Conservation (phyloP, 352 stramenopile genomes). For the Hyaloperonospora brassicae region DNA sequence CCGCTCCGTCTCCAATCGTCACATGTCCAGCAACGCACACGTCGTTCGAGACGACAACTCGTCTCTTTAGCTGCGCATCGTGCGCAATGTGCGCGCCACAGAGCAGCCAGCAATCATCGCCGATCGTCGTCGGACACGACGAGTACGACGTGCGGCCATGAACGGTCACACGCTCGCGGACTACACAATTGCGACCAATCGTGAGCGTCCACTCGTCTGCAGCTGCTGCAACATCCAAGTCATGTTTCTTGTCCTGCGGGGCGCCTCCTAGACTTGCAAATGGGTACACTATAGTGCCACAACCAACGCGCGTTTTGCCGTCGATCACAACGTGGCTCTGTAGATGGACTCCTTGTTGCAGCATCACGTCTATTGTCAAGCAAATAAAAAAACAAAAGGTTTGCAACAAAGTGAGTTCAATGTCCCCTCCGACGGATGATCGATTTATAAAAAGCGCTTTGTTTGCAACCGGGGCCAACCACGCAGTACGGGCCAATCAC, state of each 20-base stretch:
- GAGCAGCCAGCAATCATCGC: constrained; percentile 75
- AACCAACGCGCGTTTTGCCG: constrained; percentile 48
- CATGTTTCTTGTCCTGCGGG: constrained; percentile 80
- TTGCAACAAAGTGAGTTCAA: background rate
- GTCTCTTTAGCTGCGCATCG: constrained; percentile 50
- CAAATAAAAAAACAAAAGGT: constrained; percentile 6
- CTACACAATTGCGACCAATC: constrained; percentile 64
- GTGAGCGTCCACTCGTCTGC: constrained; percentile 24
- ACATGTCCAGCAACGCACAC: constrained; percentile 77
- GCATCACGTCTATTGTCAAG: constrained; percentile 41
- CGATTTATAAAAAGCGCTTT: background rate
- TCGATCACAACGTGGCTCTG: constrained; percentile 73
- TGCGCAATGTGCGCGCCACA: constrained; percentile 70
- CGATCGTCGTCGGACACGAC: constrained; percentile 41
- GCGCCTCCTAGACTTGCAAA: constrained; percentile 71
- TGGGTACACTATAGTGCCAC: constrained; percentile 49
- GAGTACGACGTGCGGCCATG: constrained; percentile 73
- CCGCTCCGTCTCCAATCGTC: constrained; percentile 58
- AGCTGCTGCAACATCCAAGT: constrained; percentile 7
- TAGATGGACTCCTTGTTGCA: constrained; percentile 55
- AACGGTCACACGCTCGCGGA: constrained; percentile 78
- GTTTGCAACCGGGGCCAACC: constrained; percentile 42
- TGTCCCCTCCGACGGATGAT: background rate
- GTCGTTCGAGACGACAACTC: constrained; percentile 78
- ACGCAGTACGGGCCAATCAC: constrained; percentile 67